phyloP scores from a whole-genome alignment of 192 early-diverging fungal species.

The Linnemannia schmuckeri region DNA sequence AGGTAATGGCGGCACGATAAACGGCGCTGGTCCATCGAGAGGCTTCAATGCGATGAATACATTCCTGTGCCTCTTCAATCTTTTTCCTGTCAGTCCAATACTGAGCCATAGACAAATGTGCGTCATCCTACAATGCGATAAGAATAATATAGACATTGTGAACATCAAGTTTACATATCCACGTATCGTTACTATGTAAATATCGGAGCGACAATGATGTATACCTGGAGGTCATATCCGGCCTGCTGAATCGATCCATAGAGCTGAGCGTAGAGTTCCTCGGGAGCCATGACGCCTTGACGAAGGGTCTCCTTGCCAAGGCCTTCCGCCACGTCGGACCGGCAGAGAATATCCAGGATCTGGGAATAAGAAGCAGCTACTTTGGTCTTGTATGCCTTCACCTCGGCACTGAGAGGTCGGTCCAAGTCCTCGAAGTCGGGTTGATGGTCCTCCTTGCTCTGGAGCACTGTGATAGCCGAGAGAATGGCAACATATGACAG shows the following conservation, averaged over 20 bases:
- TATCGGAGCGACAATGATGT: background rate
- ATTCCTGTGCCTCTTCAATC: slow-evolving; percentile 41
- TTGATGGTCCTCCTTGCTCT: slow-evolving; percentile 25
- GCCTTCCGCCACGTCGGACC: background rate
- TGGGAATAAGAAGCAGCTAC: slow-evolving; percentile 25
- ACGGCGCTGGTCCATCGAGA: slow-evolving; percentile 18
- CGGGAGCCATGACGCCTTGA: slow-evolving; percentile 43
- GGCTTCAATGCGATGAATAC: slow-evolving; percentile 20
- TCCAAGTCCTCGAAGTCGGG: slow-evolving; percentile 7
- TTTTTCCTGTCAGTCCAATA: slow-evolving; percentile 33
- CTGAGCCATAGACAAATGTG: slow-evolving; percentile 38
- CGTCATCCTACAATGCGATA: slow-evolving; percentile 17
- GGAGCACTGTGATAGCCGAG: slow-evolving; percentile 42
- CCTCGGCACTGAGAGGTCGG: background rate
- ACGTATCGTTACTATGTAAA: too few species aligned
- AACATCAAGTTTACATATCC: background rate
- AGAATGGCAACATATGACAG: slow-evolving; percentile 48
- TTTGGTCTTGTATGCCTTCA: background rate
- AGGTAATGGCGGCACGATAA: slow-evolving; percentile 33
- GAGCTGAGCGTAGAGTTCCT: slow-evolving; percentile 40
- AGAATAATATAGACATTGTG: background rate
- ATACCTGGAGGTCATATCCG: slow-evolving; percentile 40
- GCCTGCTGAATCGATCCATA: slow-evolving; percentile 41
- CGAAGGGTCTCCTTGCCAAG: slow-evolving; percentile 34
- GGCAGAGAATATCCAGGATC: slow-evolving; percentile 44